Percentiles rank a stretch among this genome's conserved stretches.
Evolutionary conservation across 495 filamentous ascomycete genomes (phyloP).

Genomic region (Lepidopterella palustris): DNA sequence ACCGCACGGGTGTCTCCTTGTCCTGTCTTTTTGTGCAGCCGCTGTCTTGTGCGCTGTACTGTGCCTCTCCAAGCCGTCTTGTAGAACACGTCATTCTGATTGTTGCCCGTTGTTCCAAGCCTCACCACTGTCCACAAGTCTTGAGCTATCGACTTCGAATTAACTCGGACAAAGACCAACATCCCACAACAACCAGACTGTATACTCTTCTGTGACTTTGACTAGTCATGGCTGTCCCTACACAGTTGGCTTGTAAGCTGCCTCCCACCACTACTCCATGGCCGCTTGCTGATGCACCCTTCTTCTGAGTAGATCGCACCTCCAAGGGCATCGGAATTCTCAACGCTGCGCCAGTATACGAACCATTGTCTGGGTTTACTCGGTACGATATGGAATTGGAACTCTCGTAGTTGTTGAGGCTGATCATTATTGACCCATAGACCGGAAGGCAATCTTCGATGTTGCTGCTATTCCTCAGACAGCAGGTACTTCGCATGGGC

Average conservation of each 20-base stretch:
- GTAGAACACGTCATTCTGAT: constrained; percentile 7
- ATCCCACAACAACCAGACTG: neutral
- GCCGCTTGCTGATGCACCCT: constrained; percentile 1
- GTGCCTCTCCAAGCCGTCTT: neutral
- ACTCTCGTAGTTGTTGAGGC: constrained; percentile 13
- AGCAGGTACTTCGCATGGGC: constrained; percentile 96
- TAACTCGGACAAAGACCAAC: constrained; percentile 1
- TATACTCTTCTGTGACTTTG: constrained; percentile 57
- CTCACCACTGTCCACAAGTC: neutral
- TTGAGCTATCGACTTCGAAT: neutral
- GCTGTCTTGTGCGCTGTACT: constrained; percentile 3
- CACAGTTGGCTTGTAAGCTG: constrained; percentile 74
- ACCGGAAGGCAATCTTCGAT: constrained; percentile 90
- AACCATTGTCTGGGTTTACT: constrained; percentile 73
- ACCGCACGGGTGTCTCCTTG: constrained; percentile 6
- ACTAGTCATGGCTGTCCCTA: constrained; percentile 82
- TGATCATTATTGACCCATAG: constrained; percentile 39
- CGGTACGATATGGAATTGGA: constrained; percentile 41
- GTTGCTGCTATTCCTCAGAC: constrained; percentile 88
- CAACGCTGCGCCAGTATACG: constrained; percentile 83
- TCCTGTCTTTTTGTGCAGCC: neutral
- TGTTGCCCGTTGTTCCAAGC: neutral
- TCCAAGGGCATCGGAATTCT: constrained; percentile 92
- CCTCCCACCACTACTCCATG: neutral
- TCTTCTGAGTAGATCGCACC: constrained; percentile 60